Evolutionary conservation across 2,329 filamentous ascomycete species (phyloP), one percentile per base, ranked within the genome.

Genomic region (Aspergillus sergii): DNA sequence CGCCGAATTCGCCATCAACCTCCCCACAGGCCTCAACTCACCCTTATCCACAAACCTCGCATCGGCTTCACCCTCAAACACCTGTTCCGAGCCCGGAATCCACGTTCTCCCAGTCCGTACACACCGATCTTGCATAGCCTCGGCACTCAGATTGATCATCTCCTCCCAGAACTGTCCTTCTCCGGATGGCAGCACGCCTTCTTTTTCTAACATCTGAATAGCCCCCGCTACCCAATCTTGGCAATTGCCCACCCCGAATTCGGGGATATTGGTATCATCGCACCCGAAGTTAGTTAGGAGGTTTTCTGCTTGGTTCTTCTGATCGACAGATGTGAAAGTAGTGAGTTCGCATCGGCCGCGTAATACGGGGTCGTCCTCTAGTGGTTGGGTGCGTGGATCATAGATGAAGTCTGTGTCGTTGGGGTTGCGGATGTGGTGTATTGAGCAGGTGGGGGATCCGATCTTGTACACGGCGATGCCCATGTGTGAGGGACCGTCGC

Each of bases 381-480:
- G 62, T 2, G 63, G 66, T 26, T 72, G 68, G 11, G 57, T 55
- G 5, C 63, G 68, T 9, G 68, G 65, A 36, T 71, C 63, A 16
- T 71, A 71, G 60, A 71, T 61, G 56, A 70, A 71, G 30, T 54
- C 34, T 5, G 60, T 43, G 28, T 69, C 66, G 10, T 26, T 64
- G 28, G 65, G 64, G 36, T 66, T 69, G 51, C 69, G 69, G 34
- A 71, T 69, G 19, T 68, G 69, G 57, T 71, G 61, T 54, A 71
- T 67, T 62, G 68, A 60, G 63, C 69, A 69, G 36, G 56, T 70
- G 23, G 58, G 55, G n/a, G 68, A 66, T 46, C 63, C 59, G 21
- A 61, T 12, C 28, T 68, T n/a, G 43, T 68, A 70, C 16, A 72
- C 48, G 3, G 63, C 65, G 30, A 71, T 64, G 3, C 59, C 62